A percentile compares a stretch with the other conserved stretches of the same genome.
Evolutionary conservation across 257 asterid genomes (phyloP).

Genomic region (Verbascum thapsus): DNA sequence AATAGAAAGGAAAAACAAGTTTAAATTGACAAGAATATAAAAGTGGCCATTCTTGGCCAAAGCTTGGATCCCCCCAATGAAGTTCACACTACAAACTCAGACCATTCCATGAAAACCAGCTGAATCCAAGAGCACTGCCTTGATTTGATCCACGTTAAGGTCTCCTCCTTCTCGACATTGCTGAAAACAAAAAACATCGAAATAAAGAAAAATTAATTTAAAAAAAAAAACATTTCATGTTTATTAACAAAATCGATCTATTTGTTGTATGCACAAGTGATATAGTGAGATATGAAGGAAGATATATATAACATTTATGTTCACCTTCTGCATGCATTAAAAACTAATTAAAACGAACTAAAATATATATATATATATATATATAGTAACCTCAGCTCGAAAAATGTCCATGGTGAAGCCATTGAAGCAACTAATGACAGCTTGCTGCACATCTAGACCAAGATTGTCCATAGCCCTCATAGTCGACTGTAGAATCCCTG

Average conservation of each 20-base stretch:
- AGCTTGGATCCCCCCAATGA: too few relatives aligned
- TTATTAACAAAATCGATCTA: background rate
- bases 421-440: slow-evolving; percentile 76
- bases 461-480: slow-evolving; percentile 66
- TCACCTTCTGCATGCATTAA: too few relatives aligned
- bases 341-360: background rate
- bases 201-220: background rate
- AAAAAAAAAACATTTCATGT: too few relatives aligned
- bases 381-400: slow-evolving; percentile 62
- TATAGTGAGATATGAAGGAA: background rate
- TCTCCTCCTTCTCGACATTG: slow-evolving; percentile 84
- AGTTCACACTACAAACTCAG: slow-evolving; percentile 29
- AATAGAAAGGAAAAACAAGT: too few relatives aligned
- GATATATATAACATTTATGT: too few relatives aligned
- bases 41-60: too few relatives aligned
- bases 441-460: slow-evolving; percentile 72
- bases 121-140: slow-evolving; percentile 73
- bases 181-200: slow-evolving; percentile 37
- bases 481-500: slow-evolving; percentile 60
- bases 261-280: too few relatives aligned
- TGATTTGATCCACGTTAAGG: slow-evolving; percentile 77
- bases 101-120: slow-evolving; percentile 77
- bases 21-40: too few relatives aligned
- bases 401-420: slow-evolving; percentile 68
- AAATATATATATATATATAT: background rate